Evolutionary conservation across 805 yeast species (phyloP).

Genomic region (Zygoascus flipseniorum): DNA sequence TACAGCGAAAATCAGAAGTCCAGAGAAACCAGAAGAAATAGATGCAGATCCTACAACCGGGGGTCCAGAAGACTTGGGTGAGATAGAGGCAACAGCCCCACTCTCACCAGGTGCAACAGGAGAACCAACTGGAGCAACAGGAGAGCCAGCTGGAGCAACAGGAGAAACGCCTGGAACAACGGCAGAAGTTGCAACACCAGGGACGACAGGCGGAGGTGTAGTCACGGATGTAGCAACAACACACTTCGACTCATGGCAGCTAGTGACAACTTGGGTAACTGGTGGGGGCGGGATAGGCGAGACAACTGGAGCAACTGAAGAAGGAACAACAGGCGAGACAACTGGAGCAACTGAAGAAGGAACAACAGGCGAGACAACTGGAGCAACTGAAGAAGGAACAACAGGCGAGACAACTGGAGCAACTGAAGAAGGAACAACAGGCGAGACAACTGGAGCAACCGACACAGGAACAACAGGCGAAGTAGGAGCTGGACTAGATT

Average conservation of each 20-base stretch:
- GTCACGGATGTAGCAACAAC: neutral
- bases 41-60: neutral
- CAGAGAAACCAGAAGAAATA: neutral
- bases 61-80: neutral
- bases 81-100: neutral
- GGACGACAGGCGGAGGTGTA: neutral
- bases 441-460: neutral
- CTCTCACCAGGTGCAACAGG: too few relatives aligned
- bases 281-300: neutral
- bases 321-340: neutral
- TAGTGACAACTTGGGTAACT: neutral
- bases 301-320: neutral
- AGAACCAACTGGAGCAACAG: neutral
- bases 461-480: neutral
- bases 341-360: neutral
- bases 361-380: neutral
- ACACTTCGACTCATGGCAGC: neutral
- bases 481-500: neutral
- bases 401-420: neutral
- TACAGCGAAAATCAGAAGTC: neutral
- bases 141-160: neutral
- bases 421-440: neutral
- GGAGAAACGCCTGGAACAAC: conserved; percentile 1
- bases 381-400: neutral
- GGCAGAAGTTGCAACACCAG: neutral